Conservation (phyloP, 129 eudicot genomes). For the Kitagawia praeruptora region DNA sequence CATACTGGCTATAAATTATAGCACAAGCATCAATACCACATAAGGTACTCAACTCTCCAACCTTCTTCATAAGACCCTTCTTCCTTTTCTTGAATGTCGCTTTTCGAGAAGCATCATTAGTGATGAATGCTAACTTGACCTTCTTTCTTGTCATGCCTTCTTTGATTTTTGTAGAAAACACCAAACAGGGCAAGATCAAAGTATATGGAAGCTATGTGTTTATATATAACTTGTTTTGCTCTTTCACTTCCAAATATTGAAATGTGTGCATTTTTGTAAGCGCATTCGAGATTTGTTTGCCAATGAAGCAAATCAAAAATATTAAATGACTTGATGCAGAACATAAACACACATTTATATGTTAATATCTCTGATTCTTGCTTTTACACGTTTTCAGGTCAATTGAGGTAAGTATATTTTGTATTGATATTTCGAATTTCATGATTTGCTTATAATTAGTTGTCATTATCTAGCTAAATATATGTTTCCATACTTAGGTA, state of each 20-base stretch:
- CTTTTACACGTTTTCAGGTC: too few relatives aligned
- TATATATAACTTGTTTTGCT: neutral
- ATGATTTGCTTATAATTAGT: neutral
- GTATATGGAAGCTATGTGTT: neutral
- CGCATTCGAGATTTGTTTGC: neutral
- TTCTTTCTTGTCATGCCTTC: constrained; percentile 14
- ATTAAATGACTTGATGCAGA: neutral
- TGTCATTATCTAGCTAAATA: neutral
- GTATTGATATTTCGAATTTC: neutral
- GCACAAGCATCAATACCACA: constrained; percentile 22
- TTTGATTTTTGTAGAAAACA: neutral
- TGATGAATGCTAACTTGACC: constrained; percentile 12
- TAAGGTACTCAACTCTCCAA: constrained; percentile 14
- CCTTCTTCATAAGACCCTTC: constrained; percentile 15
- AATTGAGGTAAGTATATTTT: too few relatives aligned
- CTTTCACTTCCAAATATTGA: constrained; percentile 1
- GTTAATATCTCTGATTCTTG: neutral
- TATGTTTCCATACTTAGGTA: neutral
- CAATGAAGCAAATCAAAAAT: neutral
- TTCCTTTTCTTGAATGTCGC: constrained; percentile 15
- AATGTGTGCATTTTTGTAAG: neutral
- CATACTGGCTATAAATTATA: constrained; percentile 8
- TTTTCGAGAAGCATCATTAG: constrained; percentile 12
- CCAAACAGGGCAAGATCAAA: constrained; percentile 9
- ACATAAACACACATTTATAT: neutral